phyloP scores from a whole-genome alignment of 768 basidiomycete genomes.

The Lactarius pseudohatsudake region DNA sequence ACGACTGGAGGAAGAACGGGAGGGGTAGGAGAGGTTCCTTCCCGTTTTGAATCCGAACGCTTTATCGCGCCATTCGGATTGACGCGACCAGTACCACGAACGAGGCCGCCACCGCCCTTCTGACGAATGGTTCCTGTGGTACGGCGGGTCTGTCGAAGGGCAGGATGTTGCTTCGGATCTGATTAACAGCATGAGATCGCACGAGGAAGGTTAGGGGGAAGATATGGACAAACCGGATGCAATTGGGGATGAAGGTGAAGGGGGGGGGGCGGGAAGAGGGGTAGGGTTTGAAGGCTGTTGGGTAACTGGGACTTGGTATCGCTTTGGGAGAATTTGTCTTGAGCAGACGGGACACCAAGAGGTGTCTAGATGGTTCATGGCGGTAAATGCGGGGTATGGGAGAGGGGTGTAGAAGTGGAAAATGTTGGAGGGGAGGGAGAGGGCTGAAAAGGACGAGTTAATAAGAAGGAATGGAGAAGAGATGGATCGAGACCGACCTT shows the following conservation, averaged over 20 bases:
- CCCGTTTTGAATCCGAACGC: conserved; percentile 35
- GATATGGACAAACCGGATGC: conserved; percentile 40
- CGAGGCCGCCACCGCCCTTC: conserved; percentile 49
- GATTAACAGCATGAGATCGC: conserved; percentile 29
- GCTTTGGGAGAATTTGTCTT: conserved; percentile 78
- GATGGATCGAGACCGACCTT: conserved; percentile 25
- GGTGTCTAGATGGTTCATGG: conserved; percentile 49
- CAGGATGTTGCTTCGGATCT: conserved; percentile 30
- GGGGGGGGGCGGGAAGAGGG: conserved; percentile 40
- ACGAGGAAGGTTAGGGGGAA: conserved; percentile 11
- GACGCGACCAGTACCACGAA: conserved; percentile 64
- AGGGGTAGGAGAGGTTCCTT: conserved; percentile 29
- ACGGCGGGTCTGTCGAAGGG: conserved; percentile 37
- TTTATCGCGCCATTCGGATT: conserved; percentile 60
- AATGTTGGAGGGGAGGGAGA: not conserved
- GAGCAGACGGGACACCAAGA: conserved; percentile 83
- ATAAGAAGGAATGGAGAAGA: conserved; percentile 11
- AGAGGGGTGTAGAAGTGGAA: not conserved
- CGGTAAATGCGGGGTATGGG: conserved; percentile 1
- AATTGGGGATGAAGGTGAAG: conserved; percentile 40
- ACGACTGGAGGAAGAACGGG: conserved; percentile 32
- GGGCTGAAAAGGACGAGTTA: conserved; percentile 13
- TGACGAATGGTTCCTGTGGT: conserved; percentile 38
- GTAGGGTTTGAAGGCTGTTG: conserved; percentile 32
- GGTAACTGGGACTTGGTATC: conserved; percentile 50